Percentiles rank a stretch among this genome's conserved stretches.
These are phyloP conservation scores for Lasiosphaeria hispida DNA, from an alignment of 495 filamentous ascomycete species.

Conservation along the genomic window DNA sequence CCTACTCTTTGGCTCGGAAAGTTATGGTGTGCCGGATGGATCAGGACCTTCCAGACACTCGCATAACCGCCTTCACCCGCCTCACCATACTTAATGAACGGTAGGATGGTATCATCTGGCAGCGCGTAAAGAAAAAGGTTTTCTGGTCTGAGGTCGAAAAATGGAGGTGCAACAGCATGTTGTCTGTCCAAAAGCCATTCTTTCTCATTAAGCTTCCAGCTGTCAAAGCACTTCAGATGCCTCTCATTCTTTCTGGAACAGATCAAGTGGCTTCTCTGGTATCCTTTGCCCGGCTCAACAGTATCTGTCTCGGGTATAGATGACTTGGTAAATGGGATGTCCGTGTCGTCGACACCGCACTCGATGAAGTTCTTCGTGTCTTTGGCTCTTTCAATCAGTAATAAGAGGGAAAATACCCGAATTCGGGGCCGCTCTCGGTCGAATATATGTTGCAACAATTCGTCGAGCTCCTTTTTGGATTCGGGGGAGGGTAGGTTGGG, in stretches of 20 bases:
- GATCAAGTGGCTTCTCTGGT: too few relatives aligned
- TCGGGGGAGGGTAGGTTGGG: too few relatives aligned
- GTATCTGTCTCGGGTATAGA: too few relatives aligned
- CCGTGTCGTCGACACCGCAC: neutral
- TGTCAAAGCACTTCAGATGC: neutral
- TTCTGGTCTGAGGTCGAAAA: neutral
- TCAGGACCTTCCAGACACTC: neutral
- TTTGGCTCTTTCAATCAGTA: neutral
- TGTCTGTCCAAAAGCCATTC: constrained; percentile 1
- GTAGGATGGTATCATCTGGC: neutral
- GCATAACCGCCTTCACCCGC: neutral
- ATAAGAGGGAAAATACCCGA: neutral
- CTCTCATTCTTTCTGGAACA: neutral
- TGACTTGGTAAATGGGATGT: neutral
- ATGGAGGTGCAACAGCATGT: neutral
- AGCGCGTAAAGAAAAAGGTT: neutral
- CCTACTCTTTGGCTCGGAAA: neutral
- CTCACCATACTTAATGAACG: neutral
- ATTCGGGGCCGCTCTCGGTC: neutral
- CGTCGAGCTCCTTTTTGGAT: neutral
- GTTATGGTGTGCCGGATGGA: constrained; percentile 9
- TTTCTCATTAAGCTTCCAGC: neutral
- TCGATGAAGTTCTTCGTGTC: neutral
- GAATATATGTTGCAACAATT: constrained; percentile 43
- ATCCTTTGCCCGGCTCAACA: too few relatives aligned